These are phyloP conservation scores for Phytophthora vignae DNA, from an alignment of 352 stramenopile genomes.

Conservation along the genomic window DNA sequence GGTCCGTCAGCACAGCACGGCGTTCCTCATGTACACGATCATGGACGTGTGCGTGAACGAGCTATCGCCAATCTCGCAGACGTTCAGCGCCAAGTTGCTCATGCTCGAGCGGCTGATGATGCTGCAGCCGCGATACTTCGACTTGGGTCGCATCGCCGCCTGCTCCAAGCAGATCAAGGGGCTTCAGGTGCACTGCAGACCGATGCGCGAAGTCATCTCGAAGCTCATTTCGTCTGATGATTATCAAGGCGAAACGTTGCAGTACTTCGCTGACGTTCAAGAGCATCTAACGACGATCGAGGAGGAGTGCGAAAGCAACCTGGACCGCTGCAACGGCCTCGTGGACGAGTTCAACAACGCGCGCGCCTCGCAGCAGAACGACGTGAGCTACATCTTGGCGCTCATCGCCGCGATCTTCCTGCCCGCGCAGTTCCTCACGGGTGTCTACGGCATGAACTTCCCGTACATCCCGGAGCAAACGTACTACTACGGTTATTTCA, in stretches of 20 bases:
- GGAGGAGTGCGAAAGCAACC: slow-evolving; percentile 77
- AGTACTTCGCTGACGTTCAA: slow-evolving; percentile 85
- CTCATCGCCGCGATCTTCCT: slow-evolving; percentile 83
- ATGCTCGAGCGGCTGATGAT: slow-evolving; percentile 69
- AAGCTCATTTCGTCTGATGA: slow-evolving; percentile 71
- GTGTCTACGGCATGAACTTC: slow-evolving; percentile 91
- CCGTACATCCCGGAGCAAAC: slow-evolving; percentile 78
- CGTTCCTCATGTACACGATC: slow-evolving; percentile 79
- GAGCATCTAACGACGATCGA: slow-evolving; percentile 78
- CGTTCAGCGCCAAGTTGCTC: slow-evolving; percentile 68
- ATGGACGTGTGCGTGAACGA: slow-evolving; percentile 82
- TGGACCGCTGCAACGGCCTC: slow-evolving; percentile 67
- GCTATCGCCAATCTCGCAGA: slow-evolving; percentile 71
- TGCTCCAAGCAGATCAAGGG: slow-evolving; percentile 72
- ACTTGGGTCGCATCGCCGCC: slow-evolving; percentile 54
- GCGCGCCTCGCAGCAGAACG: slow-evolving; percentile 64
- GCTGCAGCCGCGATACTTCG: slow-evolving; percentile 58
- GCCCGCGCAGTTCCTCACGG: slow-evolving; percentile 84
- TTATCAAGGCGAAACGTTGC: slow-evolving; percentile 68
- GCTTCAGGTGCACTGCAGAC: slow-evolving; percentile 71
- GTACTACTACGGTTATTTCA: slow-evolving; percentile 71
- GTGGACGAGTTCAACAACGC: slow-evolving; percentile 75
- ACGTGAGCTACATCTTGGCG: slow-evolving; percentile 79
- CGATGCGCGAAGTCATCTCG: slow-evolving; percentile 63
- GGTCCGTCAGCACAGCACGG: slow-evolving; percentile 73